Conservation (phyloP, 2,329 filamentous ascomycete species). For the Cladorrhinum sp. region DNA sequence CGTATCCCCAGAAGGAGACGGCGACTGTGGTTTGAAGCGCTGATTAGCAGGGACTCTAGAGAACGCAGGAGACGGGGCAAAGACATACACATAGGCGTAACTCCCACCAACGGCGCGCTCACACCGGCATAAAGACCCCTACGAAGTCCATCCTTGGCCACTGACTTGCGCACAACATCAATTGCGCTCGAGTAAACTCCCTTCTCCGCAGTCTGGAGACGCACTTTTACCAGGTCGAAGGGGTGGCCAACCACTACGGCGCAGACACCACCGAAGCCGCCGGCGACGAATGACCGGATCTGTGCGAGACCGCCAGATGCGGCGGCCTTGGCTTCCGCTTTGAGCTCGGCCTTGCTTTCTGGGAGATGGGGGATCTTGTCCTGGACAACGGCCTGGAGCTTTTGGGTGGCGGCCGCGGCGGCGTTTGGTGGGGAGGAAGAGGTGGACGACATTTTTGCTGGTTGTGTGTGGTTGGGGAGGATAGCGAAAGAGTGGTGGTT, state of each 20-base stretch:
- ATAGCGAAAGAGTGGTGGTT: too few relatives aligned
- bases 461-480: neutral
- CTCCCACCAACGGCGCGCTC: conserved; percentile 87
- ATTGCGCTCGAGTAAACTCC: conserved; percentile 88
- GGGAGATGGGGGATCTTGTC: conserved; percentile 43
- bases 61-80: neutral
- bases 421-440: conserved; percentile 31
- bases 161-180: conserved; percentile 84
- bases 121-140: conserved; percentile 95
- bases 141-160: conserved; percentile 78
- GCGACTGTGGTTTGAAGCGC: conserved; percentile 48
- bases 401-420: conserved; percentile 35
- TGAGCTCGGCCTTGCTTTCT: conserved; percentile 42
- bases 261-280: conserved; percentile 89
- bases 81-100: conserved; percentile 95
- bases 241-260: conserved; percentile 94
- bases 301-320: conserved; percentile 43
- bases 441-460: conserved; percentile 24
- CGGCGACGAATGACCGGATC: conserved; percentile 79
- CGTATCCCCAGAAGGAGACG: conserved; percentile 82
- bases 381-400: conserved; percentile 36
- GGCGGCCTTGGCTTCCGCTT: conserved; percentile 40
- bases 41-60: conserved; percentile 3
- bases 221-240: conserved; percentile 97
- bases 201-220: conserved; percentile 90